phyloP scores from a whole-genome alignment of 1,284 basidiomycete genomes.

The Sanghuangporus sanghuang region DNA sequence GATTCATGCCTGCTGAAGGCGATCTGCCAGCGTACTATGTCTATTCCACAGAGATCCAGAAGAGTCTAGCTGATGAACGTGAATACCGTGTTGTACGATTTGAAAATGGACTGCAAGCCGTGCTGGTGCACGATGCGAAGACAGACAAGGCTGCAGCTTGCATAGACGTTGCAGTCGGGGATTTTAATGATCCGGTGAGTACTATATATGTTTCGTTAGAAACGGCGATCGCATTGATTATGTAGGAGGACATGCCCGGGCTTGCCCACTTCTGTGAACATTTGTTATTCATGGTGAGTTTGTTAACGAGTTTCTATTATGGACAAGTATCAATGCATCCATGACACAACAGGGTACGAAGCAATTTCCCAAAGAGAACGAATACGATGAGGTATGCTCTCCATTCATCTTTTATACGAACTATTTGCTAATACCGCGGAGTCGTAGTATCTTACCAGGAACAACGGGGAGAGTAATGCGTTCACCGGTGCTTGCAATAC shows the following conservation, averaged over 20 bases:
- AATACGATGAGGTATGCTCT: slow-evolving; percentile 71
- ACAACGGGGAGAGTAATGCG: slow-evolving; percentile 91
- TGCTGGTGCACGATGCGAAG: slow-evolving; percentile 83
- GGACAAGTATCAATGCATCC: too few relatives aligned
- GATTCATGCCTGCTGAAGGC: neutral
- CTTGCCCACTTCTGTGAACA: slow-evolving; percentile 95
- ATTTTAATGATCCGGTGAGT: slow-evolving; percentile 84
- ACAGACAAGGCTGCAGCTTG: slow-evolving; percentile 94
- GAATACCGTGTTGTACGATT: slow-evolving; percentile 80
- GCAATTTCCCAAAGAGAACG: slow-evolving; percentile 87
- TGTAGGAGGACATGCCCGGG: slow-evolving; percentile 79
- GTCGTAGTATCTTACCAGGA: slow-evolving; percentile 76
- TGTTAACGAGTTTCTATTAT: neutral
- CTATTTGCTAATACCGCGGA: neutral
- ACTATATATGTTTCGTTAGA: neutral
- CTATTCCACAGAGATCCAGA: slow-evolving; percentile 35
- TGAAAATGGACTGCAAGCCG: slow-evolving; percentile 85
- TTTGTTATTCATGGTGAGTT: slow-evolving; percentile 85
- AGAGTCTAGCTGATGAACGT: neutral
- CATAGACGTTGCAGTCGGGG: slow-evolving; percentile 92
- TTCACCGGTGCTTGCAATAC: slow-evolving; percentile 93
- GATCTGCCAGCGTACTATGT: slow-evolving; percentile 39
- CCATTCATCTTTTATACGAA: slow-evolving; percentile 2
- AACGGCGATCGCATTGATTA: neutral
- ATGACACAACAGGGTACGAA: slow-evolving; percentile 57